Percentiles rank a stretch among this genome's conserved stretches.
These are phyloP conservation scores for Lactarius hengduanensis DNA, from an alignment of 768 basidiomycete species.

Conservation along the genomic window DNA sequence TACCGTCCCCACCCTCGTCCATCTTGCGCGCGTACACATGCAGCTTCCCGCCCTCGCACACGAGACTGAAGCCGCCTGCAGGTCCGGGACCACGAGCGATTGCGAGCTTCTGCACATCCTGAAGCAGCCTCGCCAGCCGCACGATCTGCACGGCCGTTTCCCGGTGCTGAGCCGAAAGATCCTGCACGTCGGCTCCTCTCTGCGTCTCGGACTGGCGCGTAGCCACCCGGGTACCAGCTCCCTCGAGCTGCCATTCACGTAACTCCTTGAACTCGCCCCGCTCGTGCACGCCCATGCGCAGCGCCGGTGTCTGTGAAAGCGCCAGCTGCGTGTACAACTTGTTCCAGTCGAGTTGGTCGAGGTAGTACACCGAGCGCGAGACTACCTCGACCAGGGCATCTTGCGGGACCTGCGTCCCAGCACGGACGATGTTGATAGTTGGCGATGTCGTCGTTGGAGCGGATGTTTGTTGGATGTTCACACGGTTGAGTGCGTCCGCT, in stretches of 20 bases:
- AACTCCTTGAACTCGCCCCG: constrained; percentile 52
- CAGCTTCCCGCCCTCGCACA: constrained; percentile 14
- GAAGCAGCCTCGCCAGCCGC: constrained; percentile 17
- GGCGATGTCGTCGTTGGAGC: neutral
- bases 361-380: constrained; percentile 32
- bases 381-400: constrained; percentile 36
- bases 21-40: constrained; percentile 6
- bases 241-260: constrained; percentile 42
- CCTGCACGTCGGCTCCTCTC: neutral
- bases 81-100: constrained; percentile 18
- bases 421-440: constrained; percentile 15
- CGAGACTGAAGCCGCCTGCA: constrained; percentile 7
- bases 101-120: constrained; percentile 20
- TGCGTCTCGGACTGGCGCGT: neutral
- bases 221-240: constrained; percentile 9
- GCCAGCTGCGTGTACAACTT: constrained; percentile 65
- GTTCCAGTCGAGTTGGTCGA: constrained; percentile 49
- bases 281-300: constrained; percentile 58
- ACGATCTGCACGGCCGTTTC: constrained; percentile 4
- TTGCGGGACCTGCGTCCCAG: constrained; percentile 24
- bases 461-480: constrained; percentile 21
- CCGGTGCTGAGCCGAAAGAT: constrained; percentile 5
- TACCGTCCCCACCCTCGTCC: neutral
- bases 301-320: constrained; percentile 63
- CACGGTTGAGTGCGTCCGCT: constrained; percentile 25